Base-by-base conservation (phyloP, 2,329 filamentous ascomycete species). In the Phaeoacremonium minimum region DNA sequence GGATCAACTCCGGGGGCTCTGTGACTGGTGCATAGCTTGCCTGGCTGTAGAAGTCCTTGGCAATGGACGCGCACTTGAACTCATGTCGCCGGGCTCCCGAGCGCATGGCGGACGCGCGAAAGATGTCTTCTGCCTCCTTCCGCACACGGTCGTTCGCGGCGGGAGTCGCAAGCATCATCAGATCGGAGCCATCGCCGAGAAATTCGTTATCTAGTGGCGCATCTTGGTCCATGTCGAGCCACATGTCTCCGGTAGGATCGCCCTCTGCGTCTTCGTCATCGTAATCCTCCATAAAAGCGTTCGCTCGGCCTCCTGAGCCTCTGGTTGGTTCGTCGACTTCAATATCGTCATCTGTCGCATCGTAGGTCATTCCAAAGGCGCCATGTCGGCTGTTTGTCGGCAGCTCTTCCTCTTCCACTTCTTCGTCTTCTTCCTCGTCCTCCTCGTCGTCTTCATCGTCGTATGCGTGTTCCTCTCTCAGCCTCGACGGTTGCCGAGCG, bases 1-100 rank as follows among this genome's bases (percentile, higher is more conserved):
- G 63, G 31, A 96, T 78, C 15, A 95, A 59, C 31, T 81, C 71
- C 42, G 83, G 78, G 2, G 81, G 67, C 60, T 96, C 91, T 5
- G 70, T 69, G 31, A 94, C 66, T 14, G 62, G 51, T 2, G 85
- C 77, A 20, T 75, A 66, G 22, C 73, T 73, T 60, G 71, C 58
- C 55, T 77, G 55, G 57, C 66, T 55, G 68, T 82, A 79, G 8
- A 90, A 60, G 42, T 83, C 81, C 54, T 83, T 85, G 18, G 87
- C 86, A 41, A 95, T 78, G 6, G 75, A 67, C 4, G 80, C 74
- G 51, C 88, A 85, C 30, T 79, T 76, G 35, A 81, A 80, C 7
- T 79, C 73, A 32, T 72, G 73, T 44, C 66, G 45, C 45, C 50
- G 39, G 44, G 57, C 44, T 45, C 60, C 43, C 38, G 69, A 63